Evolutionary conservation across 2,329 filamentous ascomycete species (phyloP).

Genomic region (Ophiostoma ulmi): DNA sequence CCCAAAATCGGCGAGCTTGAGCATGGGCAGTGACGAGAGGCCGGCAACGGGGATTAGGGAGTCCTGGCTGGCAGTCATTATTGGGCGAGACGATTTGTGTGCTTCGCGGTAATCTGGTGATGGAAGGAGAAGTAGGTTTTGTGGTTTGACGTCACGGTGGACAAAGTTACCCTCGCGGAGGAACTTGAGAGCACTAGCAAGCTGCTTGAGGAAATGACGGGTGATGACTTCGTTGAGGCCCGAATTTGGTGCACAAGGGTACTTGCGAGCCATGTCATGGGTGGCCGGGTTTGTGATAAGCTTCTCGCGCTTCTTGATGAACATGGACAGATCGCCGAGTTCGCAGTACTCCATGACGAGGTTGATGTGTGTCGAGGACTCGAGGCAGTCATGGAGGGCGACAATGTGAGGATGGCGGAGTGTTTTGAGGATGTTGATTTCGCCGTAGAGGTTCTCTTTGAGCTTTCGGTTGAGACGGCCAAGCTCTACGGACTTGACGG

Average conservation of each 20-base stretch:
- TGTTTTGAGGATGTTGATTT: slow-evolving; percentile 91
- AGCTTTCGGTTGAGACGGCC: slow-evolving; percentile 90
- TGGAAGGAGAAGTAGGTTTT: slow-evolving; percentile 87
- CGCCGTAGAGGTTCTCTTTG: slow-evolving; percentile 89
- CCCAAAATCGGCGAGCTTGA: slow-evolving; percentile 98
- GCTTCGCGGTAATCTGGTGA: slow-evolving; percentile 65
- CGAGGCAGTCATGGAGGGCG: slow-evolving; percentile 88
- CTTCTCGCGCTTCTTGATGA: slow-evolving; percentile 89
- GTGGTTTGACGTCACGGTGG: slow-evolving; percentile 94
- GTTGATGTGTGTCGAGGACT: slow-evolving; percentile 83
- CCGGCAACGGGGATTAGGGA: slow-evolving; percentile 77
- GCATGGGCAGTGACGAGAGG: slow-evolving; percentile 80
- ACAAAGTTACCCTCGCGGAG: slow-evolving; percentile 80
- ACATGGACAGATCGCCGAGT: slow-evolving; percentile 85
- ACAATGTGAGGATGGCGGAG: slow-evolving; percentile 96
- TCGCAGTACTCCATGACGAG: slow-evolving; percentile 99
- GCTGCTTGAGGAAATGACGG: slow-evolving; percentile 91
- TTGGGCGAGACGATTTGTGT: slow-evolving; percentile 58
- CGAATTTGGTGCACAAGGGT: slow-evolving; percentile 74
- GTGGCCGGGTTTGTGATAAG: slow-evolving; percentile 75
- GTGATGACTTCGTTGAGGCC: slow-evolving; percentile 96
- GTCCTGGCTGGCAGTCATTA: slow-evolving; percentile 71
- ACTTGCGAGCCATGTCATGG: slow-evolving; percentile 85
- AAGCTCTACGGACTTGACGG: slow-evolving; percentile 94
- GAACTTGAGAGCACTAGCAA: slow-evolving; percentile 86